Evolutionary conservation across 345 rosid species (phyloP), one percentile per base, ranked within the genome.

Genomic region (Eucalyptus pauciflora): DNA sequence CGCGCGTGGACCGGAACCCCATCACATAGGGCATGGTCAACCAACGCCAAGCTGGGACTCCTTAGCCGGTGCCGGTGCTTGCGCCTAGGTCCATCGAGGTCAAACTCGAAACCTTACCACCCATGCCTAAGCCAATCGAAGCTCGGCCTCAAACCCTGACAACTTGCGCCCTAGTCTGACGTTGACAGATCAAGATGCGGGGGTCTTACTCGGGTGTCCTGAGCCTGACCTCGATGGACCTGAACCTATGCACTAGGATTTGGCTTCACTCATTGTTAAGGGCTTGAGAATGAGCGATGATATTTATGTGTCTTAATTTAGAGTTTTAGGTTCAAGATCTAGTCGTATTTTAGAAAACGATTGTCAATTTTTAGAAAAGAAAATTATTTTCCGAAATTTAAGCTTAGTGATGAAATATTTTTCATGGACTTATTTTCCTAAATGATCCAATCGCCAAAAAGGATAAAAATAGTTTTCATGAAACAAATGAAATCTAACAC

Each of bases 191-290:
- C 12, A 0, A 9, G 5, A 56, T 4, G 5, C 15, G 41, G 25
- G 5, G 27, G 62, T 18, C 2, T 52, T 0, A 10, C 5, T 4
- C 0, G 5, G 4, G 12, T 22, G 12, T 9, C 62, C 3, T 56
- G 4, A 22, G 5, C 5, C 5, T 56, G 2, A 1, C 3, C 62
- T 56, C 13, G 3, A 56, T 24, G 0, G 13, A 56, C 3, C 0
- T 24, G 0, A 24, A 1, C 13, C 1, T 24, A 0, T 22, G 29
- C 1, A 0, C 0, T 1, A 0, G 1, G 13, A 56, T 56, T 56
- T 24, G 10, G 1, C 10, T 33, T 33, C 33, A 33, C 13, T 56
- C 0, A 0, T 1, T 24, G 1, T 56, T 24, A 24, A 56, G 62
- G 3, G 29, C 0, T 56, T 56, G 1, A 56, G 13, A 56, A 56